Evolutionary conservation across 345 rosid species (phyloP), one percentile per base, ranked within the genome.

Genomic region (Abelmoschus esculentus): DNA sequence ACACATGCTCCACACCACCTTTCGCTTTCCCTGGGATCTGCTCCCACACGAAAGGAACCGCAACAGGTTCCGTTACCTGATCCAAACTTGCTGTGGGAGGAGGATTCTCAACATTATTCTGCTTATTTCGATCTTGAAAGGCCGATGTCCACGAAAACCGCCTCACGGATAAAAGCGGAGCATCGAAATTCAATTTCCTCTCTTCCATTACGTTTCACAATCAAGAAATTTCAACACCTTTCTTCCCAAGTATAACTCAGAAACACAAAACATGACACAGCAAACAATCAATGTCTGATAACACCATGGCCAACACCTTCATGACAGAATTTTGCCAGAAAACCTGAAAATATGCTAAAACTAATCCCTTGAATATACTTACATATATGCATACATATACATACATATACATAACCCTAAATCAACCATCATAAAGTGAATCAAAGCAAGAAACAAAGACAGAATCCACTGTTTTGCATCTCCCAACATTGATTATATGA

Each of bases 41-140:
- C 65, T 91, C 97, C 98, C 99, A 95, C 14, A 73, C 72, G 68
- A 95, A 95, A 74, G 99, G 97, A 71, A 95, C 92, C 6, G 96
- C 88, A 58, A 73, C 93, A 26, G 90, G 80, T 72, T 91, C 87
- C 3, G 88, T 89, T 29, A 89, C 88, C 52, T 84, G 90, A 49
- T 89, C 95, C 73, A 81, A 77, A 60, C 62, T 73, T 29, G 70
- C 74, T 69, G n/a, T 34, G 14, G 71, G 67, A 66, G 34, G 69
- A 44, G 78, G 69, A 40, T 71, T 78, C 74, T 69, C 81, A 18
- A 13, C 13, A 34, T 15, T 74, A 62, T 80, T 82, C 32, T 60
- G 76, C 49, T 75, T 82, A 42, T 61, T 66, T 19, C 59, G 72
- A 66, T 54, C 78, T 1, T 83, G 59, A 77, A 90, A 77, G 60